Percentiles rank a stretch among this genome's conserved stretches.
Conservation (phyloP, 2,329 filamentous ascomycete genomes). For the Diaporthe amygdali region DNA sequence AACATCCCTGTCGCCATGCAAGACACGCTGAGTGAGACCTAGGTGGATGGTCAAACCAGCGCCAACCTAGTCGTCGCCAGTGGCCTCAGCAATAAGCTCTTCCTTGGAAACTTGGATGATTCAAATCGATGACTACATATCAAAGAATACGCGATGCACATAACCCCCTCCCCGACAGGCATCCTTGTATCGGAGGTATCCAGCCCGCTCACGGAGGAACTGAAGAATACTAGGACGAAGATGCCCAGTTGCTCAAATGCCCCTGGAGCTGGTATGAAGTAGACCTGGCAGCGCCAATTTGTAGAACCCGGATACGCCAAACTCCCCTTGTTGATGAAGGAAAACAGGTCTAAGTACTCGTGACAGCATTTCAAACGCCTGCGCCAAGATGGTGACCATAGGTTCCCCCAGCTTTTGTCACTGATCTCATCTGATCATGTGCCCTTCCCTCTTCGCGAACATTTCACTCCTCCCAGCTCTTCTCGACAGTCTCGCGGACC, state of each 20-base stretch:
- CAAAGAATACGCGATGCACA: neutral
- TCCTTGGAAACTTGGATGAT: neutral
- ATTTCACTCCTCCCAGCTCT: constrained; percentile 92
- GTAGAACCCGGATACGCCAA: constrained; percentile 8
- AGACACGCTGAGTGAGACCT: too few species aligned
- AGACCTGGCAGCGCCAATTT: too few species aligned
- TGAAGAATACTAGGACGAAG: neutral
- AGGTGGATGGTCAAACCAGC: neutral
- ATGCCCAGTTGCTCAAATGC: neutral
- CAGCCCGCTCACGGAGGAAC: neutral
- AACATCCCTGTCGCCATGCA: neutral
- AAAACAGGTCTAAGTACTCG: neutral
- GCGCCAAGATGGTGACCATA: neutral
- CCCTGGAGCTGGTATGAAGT: neutral
- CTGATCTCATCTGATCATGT: neutral
- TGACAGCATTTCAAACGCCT: constrained; percentile 8
- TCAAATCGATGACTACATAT: constrained; percentile 1
- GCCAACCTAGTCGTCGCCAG: neutral
- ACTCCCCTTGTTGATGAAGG: neutral
- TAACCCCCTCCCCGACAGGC: neutral
- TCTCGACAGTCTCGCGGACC: constrained; percentile 95
- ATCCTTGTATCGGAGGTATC: neutral
- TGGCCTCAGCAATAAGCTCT: neutral
- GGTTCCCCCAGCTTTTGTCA: neutral
- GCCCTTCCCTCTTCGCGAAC: neutral